A percentile compares a stretch with the other conserved stretches of the same genome.
Conservation (phyloP, 495 filamentous ascomycete genomes). For the Lophium mytilinum region DNA sequence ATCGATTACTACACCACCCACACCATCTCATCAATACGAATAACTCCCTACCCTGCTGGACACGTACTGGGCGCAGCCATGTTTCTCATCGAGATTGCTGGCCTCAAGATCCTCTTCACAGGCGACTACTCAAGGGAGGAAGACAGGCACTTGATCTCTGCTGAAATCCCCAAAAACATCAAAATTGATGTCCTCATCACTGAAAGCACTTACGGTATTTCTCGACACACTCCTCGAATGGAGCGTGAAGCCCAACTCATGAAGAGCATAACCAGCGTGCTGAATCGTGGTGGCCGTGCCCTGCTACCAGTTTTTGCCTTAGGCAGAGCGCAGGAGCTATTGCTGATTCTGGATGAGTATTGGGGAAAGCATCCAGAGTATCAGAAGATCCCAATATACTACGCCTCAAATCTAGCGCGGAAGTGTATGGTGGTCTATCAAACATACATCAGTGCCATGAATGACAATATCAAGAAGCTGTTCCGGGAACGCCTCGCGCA, state of each 20-base stretch:
- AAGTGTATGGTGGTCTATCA: constrained; percentile 99
- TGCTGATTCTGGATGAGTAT: constrained; percentile 94
- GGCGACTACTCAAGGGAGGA: constrained; percentile 94
- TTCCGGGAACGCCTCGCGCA: constrained; percentile 82
- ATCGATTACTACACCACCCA: constrained; percentile 98
- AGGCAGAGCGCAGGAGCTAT: constrained; percentile 83
- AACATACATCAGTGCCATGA: constrained; percentile 95
- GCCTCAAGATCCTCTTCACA: constrained; percentile 91
- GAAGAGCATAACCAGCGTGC: constrained; percentile 83
- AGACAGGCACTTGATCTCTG: constrained; percentile 89
- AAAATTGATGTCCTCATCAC: constrained; percentile 95
- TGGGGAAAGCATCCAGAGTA: constrained; percentile 81
- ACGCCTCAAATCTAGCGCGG: constrained; percentile 83
- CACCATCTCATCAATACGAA: constrained; percentile 88
- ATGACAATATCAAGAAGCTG: constrained; percentile 91
- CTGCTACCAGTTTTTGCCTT: constrained; percentile 94
- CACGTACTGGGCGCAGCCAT: constrained; percentile 98
- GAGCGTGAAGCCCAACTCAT: constrained; percentile 89
- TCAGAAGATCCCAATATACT: constrained; percentile 90
- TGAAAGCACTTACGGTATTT: constrained; percentile 92
- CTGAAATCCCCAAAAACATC: constrained; percentile 71
- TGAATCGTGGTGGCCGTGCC: constrained; percentile 85
- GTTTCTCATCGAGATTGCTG: constrained; percentile 94
- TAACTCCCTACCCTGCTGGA: constrained; percentile 92
- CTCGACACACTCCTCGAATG: constrained; percentile 75